Conservation (phyloP, 2,329 filamentous ascomycete species). For the Clonostachys rhizophaga region DNA sequence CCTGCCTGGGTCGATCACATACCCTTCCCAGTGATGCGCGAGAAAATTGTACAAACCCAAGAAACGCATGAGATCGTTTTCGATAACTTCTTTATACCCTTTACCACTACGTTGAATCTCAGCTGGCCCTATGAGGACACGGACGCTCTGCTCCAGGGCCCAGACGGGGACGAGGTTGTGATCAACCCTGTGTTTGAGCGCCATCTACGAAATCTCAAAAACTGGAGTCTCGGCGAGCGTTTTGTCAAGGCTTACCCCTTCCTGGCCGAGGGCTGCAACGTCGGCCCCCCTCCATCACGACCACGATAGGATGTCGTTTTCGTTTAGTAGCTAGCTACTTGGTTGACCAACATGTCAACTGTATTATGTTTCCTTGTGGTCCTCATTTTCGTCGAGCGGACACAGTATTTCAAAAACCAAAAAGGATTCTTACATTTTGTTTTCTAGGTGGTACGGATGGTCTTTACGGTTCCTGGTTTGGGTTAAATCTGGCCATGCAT, state of each 20-base stretch:
- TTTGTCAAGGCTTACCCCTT: slow-evolving; percentile 64
- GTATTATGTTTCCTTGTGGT: neutral
- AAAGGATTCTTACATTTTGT: no score
- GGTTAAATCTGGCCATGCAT: no score
- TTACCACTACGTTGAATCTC: slow-evolving; percentile 68
- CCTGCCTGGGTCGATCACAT: slow-evolving; percentile 80
- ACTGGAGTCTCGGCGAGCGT: slow-evolving; percentile 73
- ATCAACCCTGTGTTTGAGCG: slow-evolving; percentile 86
- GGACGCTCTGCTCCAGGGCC: slow-evolving; percentile 60
- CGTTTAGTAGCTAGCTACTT: neutral
- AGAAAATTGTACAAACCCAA: slow-evolving; percentile 52
- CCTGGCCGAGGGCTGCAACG: slow-evolving; percentile 20
- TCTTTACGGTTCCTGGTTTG: no score
- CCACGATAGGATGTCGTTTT: neutral
- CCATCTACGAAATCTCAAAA: slow-evolving; percentile 69
- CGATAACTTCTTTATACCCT: slow-evolving; percentile 80
- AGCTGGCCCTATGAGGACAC: slow-evolving; percentile 82
- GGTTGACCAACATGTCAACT: neutral
- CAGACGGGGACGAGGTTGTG: slow-evolving; percentile 59
- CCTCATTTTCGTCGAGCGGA: neutral
- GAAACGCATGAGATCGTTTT: slow-evolving; percentile 53
- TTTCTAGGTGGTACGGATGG: no score
- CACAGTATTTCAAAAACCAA: no score
- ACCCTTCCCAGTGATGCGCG: slow-evolving; percentile 74
- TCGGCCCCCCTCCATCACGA: slow-evolving; percentile 7